phyloP scores from a whole-genome alignment of 352 stramenopile genomes.

The Saprolegnia diclina region DNA sequence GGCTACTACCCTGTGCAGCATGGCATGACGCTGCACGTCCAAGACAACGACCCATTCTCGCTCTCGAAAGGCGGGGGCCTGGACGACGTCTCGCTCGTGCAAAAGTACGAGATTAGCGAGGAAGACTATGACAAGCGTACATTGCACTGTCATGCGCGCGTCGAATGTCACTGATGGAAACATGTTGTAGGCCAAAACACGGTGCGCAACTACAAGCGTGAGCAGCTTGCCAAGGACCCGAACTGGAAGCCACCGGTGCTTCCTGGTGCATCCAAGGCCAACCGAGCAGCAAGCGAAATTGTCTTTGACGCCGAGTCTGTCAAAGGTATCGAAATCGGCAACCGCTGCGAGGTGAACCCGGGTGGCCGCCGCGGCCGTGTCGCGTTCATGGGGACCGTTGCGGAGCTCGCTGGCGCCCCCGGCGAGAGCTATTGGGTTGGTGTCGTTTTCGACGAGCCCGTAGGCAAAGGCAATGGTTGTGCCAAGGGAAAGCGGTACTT shows the following conservation, averaged over 20 bases:
- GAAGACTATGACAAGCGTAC: conserved; percentile 97
- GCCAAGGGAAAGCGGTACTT: conserved; percentile 92
- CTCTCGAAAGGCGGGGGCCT: conserved; percentile 90
- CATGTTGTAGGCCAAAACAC: conserved; percentile 87
- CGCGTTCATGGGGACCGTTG: conserved; percentile 88
- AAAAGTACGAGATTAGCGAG: conserved; percentile 98
- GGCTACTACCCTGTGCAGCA: conserved; percentile 88
- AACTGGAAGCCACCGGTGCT: conserved; percentile 89
- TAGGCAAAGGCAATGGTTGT: conserved; percentile 89
- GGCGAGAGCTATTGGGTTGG: conserved; percentile 90
- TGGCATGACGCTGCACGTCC: conserved; percentile 93
- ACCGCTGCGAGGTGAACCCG: conserved; percentile 96
- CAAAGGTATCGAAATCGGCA: conserved; percentile 82
- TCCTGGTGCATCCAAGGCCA: conserved; percentile 31
- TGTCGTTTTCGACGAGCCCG: conserved; percentile 95
- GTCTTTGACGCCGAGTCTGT: conserved; percentile 64
- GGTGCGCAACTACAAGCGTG: conserved; percentile 93
- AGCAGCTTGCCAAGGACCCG: conserved; percentile 93
- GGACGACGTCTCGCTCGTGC: conserved; percentile 94
- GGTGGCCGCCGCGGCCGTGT: conserved; percentile 91
- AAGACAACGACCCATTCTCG: conserved; percentile 96
- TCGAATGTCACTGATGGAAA: not conserved
- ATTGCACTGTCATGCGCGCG: conserved; percentile 2
- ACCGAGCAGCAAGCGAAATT: not conserved
- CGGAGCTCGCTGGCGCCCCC: conserved; percentile 61